Base-by-base conservation (phyloP, 345 rosid species). In the Populus nigra region DNA sequence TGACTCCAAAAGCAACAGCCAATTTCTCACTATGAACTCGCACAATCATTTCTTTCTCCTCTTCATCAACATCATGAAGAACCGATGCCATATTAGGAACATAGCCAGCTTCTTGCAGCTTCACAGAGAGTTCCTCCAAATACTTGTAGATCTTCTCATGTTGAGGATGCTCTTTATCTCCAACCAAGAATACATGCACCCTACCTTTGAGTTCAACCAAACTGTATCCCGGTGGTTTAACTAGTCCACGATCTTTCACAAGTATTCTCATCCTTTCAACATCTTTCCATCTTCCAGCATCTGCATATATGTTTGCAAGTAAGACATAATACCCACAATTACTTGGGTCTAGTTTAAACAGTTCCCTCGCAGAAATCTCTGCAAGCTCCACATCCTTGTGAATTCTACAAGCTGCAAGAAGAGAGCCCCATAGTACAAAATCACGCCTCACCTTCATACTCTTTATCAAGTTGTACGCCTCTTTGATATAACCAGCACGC, bases 331-430 rank as follows among this genome's bases (percentile, higher is more conserved):
- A 91, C 27, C 97, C 98, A 59, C 93, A 90, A 70, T 93, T 93
- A 39, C 74, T 84, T 49, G 94, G 86, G 57, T 91, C 93, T 57
- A 94, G 82, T 45, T 92, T 88, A 68, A 94, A 93, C 76, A 94
- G 71, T 71, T 85, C 83, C 1, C 82, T 36, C 0, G 93, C 97
- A 5, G 92, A 85, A 77, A 90, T 83, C 82, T 90, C 98, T 1
- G 91, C 98, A 16, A 94, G 91, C 81, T 90, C 97, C 70, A 94
- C 90, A 66, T 93, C 90, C 85, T 94, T 93, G 88, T 93, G 91
- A 39, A 88, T 83, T 83, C 94, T 86, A 84, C 98, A 94, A 73
- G 97, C 97, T 38, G 92, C 90, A 49, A 94, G 97, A 83, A 93
- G 92, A 16, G 97, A 94, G 73, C 97, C 90, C 97, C 97, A 89